These are phyloP conservation scores for Solanum bulbocastanum DNA, from an alignment of 257 asterid species.

Conservation along the genomic window DNA sequence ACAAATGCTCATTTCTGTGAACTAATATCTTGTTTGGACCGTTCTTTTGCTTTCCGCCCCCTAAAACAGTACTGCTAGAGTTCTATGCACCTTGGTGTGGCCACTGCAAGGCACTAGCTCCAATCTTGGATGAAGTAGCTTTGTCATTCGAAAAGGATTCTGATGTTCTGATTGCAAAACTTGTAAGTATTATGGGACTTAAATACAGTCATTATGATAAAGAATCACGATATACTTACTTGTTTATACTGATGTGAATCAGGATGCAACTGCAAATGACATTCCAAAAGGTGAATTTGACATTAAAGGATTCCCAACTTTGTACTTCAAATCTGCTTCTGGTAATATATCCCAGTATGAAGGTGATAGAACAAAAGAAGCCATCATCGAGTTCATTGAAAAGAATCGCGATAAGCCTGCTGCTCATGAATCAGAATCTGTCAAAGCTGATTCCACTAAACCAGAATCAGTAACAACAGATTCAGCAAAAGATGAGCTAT, in stretches of 20 bases:
- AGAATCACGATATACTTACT: neutral
- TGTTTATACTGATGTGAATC: neutral
- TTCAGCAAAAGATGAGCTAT: constrained; percentile 56
- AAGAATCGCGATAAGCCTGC: constrained; percentile 33
- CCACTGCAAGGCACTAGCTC: constrained; percentile 77
- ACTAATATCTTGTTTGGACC: neutral
- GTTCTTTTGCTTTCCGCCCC: neutral
- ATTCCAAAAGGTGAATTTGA: constrained; percentile 48
- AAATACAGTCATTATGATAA: neutral
- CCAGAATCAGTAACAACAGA: constrained; percentile 18
- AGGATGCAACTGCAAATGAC: constrained; percentile 80
- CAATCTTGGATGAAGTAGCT: constrained; percentile 82
- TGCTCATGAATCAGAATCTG: constrained; percentile 11
- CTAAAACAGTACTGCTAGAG: constrained; percentile 49
- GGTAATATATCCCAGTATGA: constrained; percentile 42
- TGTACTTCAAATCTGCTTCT: constrained; percentile 64
- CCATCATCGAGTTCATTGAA: constrained; percentile 45
- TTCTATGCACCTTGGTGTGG: constrained; percentile 93
- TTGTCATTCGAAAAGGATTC: constrained; percentile 43
- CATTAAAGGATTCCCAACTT: constrained; percentile 61
- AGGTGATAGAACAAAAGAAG: constrained; percentile 67
- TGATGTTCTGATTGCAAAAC: constrained; percentile 58
- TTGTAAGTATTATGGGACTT: constrained; percentile 19
- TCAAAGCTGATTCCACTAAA: constrained; percentile 5
- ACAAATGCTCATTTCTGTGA: neutral